Evolutionary conservation across 1,284 basidiomycete genomes (phyloP), one percentile per base, ranked within the genome.

Genomic region (Mycena citricolor): DNA sequence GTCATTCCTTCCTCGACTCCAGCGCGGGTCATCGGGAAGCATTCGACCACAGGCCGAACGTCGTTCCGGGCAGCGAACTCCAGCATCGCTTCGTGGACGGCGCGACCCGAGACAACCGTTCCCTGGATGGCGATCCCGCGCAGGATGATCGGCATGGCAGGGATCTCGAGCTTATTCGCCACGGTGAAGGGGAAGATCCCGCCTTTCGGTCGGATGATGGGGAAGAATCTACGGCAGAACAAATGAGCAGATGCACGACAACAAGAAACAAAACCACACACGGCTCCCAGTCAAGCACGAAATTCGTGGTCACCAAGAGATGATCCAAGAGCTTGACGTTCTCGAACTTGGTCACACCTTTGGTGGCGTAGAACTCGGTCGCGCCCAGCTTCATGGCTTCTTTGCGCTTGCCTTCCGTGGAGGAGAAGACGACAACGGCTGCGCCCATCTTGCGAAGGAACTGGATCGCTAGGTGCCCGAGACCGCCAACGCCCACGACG

Each of bases 301-400:
- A 32, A 39, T 16, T 50, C 16, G 37, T 43, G 8, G 47, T 41
- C 11, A 50, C 23, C 13, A 47, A 8, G 10, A 47, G 32, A 19
- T 36, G 32, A 14, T 52, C 34, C 17, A 52, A 7, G 8, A 26
- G 31, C 33, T 32, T 39, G 21, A 33, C 42, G 36, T 44, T 66
- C 22, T 67, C 63, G 54, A 74, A 77, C 12, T 32, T 34, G n/a
- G 61, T 60, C 23, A 56, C 46, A 42, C 56, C 43, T 19, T 54
- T 49, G 16, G 70, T 73, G 34, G 68, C 58, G 36, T 77, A 62
- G 53, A 74, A 71, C 41, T 71, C 64, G 36, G 66, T 65, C 2
- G 78, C 80, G 16, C 79, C 79, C 67, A 83, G 74, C 51, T 73
- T 68, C 57, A 76, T 64, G 24, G 77, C 76, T 54, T 83, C 81